Conservation (phyloP, 805 yeast species). For the Candida methanosorbosa region DNA sequence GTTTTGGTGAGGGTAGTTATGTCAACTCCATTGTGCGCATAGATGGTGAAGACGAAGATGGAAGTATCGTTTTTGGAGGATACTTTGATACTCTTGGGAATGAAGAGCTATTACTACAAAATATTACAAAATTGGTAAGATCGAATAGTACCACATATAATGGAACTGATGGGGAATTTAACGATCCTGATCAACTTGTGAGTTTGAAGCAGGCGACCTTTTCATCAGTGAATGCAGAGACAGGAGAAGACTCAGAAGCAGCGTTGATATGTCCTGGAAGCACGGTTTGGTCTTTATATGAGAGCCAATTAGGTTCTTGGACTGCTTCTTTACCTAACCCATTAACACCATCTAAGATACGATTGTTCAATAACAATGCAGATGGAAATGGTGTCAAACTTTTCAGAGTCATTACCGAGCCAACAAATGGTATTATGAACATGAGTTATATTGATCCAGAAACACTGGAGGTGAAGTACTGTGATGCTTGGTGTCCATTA, state of each 20-base stretch:
- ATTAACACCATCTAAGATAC: slow-evolving; percentile 58
- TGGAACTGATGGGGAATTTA: slow-evolving; percentile 22
- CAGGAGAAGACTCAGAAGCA: slow-evolving; percentile 21
- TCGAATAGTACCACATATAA: slow-evolving; percentile 27
- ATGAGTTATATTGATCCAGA: slow-evolving; percentile 73
- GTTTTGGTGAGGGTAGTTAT: slow-evolving; percentile 53
- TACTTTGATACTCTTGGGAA: slow-evolving; percentile 55
- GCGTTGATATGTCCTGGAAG: slow-evolving; percentile 51
- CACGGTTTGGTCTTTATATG: slow-evolving; percentile 43
- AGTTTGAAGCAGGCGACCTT: slow-evolving; percentile 49
- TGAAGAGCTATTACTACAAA: slow-evolving; percentile 31
- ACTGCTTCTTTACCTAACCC: slow-evolving; percentile 47
- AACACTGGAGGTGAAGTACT: slow-evolving; percentile 44
- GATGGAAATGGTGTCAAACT: slow-evolving; percentile 36
- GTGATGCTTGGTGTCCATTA: slow-evolving; percentile 91
- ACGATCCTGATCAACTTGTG: slow-evolving; percentile 53
- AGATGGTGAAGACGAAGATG: slow-evolving; percentile 26
- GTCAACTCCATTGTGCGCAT: slow-evolving; percentile 56
- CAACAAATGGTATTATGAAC: slow-evolving; percentile 87
- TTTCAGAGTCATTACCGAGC: slow-evolving; percentile 70
- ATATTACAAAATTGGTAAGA: slow-evolving; percentile 17
- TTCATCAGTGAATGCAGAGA: slow-evolving; percentile 33
- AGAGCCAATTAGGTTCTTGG: slow-evolving; percentile 54
- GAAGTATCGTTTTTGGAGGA: slow-evolving; percentile 74
- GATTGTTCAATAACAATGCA: slow-evolving; percentile 57